Evolutionary conservation across 257 asterid species (phyloP).

Genomic region (Lithospermum erythrorhizon): DNA sequence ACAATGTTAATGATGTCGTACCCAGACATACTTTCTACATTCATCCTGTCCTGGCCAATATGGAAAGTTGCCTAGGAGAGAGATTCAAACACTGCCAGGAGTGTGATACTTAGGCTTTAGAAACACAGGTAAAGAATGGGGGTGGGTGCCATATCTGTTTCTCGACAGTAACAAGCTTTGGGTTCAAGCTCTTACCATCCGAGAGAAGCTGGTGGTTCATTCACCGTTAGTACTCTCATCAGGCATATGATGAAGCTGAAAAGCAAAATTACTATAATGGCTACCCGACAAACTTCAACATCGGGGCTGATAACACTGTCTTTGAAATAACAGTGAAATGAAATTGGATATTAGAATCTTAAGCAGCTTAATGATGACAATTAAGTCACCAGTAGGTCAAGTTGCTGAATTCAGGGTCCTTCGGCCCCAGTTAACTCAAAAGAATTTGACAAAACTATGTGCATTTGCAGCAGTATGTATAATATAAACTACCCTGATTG

Average conservation of each 20-base stretch:
- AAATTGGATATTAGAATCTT: slow-evolving; percentile 49
- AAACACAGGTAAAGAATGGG: slow-evolving; percentile 67
- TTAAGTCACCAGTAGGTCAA: slow-evolving; percentile 60
- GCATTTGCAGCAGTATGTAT: slow-evolving; percentile 71
- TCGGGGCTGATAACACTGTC: slow-evolving; percentile 51
- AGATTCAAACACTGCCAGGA: slow-evolving; percentile 73
- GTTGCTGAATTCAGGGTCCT: slow-evolving; percentile 90
- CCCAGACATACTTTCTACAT: slow-evolving; percentile 75
- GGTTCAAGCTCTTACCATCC: slow-evolving; percentile 81
- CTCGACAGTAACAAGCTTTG: slow-evolving; percentile 74
- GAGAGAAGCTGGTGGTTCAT: slow-evolving; percentile 77
- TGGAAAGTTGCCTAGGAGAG: slow-evolving; percentile 76
- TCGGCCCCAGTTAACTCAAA: slow-evolving; percentile 73
- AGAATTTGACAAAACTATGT: no score
- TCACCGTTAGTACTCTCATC: slow-evolving; percentile 79
- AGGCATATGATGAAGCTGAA: slow-evolving; percentile 98
- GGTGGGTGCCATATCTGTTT: slow-evolving; percentile 85
- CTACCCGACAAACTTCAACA: slow-evolving; percentile 51
- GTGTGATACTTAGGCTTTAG: slow-evolving; percentile 64
- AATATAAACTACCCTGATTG: slow-evolving; percentile 93
- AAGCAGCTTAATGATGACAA: slow-evolving; percentile 58
- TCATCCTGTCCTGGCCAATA: slow-evolving; percentile 72
- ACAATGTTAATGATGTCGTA: slow-evolving; percentile 75
- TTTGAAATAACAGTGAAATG: slow-evolving; percentile 58
- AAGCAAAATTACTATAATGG: slow-evolving; percentile 77